Evolutionary conservation across 2,329 filamentous ascomycete genomes (phyloP).

Genomic region (Domatiomyces globalis): DNA sequence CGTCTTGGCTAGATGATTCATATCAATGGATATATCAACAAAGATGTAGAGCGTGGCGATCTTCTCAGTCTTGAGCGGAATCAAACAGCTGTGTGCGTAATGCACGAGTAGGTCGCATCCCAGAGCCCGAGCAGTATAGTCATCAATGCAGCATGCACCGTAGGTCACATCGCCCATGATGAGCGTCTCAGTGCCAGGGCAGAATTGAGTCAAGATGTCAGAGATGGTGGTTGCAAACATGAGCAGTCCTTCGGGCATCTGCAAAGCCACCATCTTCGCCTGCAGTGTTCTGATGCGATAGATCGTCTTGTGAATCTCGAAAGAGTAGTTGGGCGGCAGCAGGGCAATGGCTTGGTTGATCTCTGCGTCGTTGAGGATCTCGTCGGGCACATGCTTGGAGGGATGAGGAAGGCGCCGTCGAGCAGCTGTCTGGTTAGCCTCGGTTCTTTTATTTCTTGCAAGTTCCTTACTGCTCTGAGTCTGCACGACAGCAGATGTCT

Average conservation of each 20-base stretch:
- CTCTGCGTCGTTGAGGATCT: slow-evolving; percentile 70
- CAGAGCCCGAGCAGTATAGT: slow-evolving; percentile 87
- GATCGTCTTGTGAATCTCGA: slow-evolving; percentile 97
- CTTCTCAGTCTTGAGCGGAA: slow-evolving; percentile 89
- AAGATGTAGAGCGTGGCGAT: slow-evolving; percentile 98
- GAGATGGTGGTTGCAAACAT: slow-evolving; percentile 96
- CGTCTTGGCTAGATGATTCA: slow-evolving; percentile 69
- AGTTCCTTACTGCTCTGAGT: slow-evolving; percentile 27
- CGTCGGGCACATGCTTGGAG: slow-evolving; percentile 79
- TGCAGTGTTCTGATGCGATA: slow-evolving; percentile 72
- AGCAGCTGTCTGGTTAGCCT: slow-evolving; percentile 29
- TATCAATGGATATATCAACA: slow-evolving; percentile 94
- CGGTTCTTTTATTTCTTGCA: neutral
- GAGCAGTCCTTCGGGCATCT: slow-evolving; percentile 90
- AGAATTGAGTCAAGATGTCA: slow-evolving; percentile 90
- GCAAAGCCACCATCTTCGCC: slow-evolving; percentile 75
- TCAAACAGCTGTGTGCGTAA: slow-evolving; percentile 92
- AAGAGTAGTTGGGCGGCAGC: slow-evolving; percentile 90
- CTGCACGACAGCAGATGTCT: slow-evolving; percentile 35
- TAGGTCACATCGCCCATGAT: slow-evolving; percentile 99
- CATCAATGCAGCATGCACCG: slow-evolving; percentile 95
- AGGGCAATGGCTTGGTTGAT: slow-evolving; percentile 79
- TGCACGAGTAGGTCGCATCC: slow-evolving; percentile 91
- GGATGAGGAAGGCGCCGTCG: slow-evolving; percentile 60
- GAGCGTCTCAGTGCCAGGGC: slow-evolving; percentile 74